Evolutionary conservation across 2,329 filamentous ascomycete genomes (phyloP).

Genomic region (Uncinocarpus reesii): DNA sequence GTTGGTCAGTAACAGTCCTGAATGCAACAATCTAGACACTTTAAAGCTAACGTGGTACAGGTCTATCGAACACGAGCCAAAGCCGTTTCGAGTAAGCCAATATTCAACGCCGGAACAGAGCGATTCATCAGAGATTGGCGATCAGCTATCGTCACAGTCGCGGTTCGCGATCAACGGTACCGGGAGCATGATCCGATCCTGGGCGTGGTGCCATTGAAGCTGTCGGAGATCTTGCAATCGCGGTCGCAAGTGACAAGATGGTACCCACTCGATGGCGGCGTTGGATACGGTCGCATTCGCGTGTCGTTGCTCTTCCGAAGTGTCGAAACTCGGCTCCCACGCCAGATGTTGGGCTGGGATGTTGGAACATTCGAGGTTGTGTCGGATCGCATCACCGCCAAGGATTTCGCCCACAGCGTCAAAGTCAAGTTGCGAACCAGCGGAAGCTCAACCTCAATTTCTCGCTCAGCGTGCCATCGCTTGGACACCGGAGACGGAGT

Average conservation of each 20-base stretch:
- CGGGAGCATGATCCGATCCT: constrained; percentile 90
- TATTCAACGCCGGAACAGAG: constrained; percentile 94
- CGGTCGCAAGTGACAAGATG: constrained; percentile 79
- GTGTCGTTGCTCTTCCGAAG: constrained; percentile 85
- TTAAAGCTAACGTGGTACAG: constrained; percentile 23
- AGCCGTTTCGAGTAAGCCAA: constrained; percentile 85
- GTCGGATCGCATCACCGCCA: constrained; percentile 57
- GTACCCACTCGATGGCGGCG: constrained; percentile 93
- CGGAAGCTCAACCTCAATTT: constrained; percentile 64
- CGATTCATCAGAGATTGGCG: constrained; percentile 90
- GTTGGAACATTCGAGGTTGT: constrained; percentile 88
- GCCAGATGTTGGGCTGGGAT: constrained; percentile 80
- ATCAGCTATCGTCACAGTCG: constrained; percentile 72
- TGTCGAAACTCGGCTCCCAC: constrained; percentile 76
- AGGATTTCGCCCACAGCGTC: constrained; percentile 50
- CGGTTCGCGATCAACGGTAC: constrained; percentile 78
- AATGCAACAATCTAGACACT: not conserved
- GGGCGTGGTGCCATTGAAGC: constrained; percentile 77
- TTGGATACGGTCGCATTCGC: constrained; percentile 80
- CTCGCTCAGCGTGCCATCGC: constrained; percentile 49
- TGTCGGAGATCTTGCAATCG: constrained; percentile 79
- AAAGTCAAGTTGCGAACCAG: constrained; percentile 75
- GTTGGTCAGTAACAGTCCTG: constrained; percentile 31
- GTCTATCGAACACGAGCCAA: constrained; percentile 92
- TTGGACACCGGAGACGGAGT: constrained; percentile 50